phyloP scores from a whole-genome alignment of 345 rosid genomes.

The Eucalyptus cloeziana region DNA sequence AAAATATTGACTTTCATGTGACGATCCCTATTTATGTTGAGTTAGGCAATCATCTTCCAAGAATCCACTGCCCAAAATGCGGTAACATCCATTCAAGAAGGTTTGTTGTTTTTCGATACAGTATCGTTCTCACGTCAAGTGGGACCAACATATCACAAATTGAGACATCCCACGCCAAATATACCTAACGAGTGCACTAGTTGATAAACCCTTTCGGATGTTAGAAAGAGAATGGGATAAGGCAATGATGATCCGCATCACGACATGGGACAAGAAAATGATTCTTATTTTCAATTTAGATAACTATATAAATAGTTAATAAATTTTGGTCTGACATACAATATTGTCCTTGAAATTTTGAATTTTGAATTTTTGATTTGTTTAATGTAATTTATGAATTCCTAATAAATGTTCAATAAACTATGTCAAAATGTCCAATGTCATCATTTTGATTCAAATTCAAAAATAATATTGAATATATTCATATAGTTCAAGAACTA shows the following conservation, averaged over 20 bases:
- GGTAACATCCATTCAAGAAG: not conserved
- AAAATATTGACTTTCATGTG: too few species aligned
- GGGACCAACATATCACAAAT: not conserved
- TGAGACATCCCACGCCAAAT: not conserved
- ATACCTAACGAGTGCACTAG: not conserved
- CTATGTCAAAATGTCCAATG: too few species aligned
- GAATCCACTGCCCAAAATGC: rapidly evolving
- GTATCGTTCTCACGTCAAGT: rapidly evolving
- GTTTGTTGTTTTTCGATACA: not conserved
- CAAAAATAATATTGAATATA: too few species aligned
- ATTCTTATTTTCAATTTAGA: not conserved
- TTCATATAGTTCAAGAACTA: rapidly evolving
- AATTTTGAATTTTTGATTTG: too few species aligned
- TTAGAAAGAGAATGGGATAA: not conserved
- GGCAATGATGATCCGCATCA: not conserved
- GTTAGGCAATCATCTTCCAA: too few species aligned
- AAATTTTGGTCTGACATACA: too few species aligned
- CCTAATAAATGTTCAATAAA: too few species aligned
- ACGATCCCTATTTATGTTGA: too few species aligned
- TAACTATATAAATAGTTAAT: too few species aligned
- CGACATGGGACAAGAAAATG: not conserved
- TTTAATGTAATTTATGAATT: too few species aligned
- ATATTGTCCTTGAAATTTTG: rapidly evolving
- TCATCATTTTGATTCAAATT: too few species aligned
- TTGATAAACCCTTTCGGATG: not conserved